Base-by-base conservation (phyloP, 352 stramenopile species). In the Phytophthora macrochlamydospora region DNA sequence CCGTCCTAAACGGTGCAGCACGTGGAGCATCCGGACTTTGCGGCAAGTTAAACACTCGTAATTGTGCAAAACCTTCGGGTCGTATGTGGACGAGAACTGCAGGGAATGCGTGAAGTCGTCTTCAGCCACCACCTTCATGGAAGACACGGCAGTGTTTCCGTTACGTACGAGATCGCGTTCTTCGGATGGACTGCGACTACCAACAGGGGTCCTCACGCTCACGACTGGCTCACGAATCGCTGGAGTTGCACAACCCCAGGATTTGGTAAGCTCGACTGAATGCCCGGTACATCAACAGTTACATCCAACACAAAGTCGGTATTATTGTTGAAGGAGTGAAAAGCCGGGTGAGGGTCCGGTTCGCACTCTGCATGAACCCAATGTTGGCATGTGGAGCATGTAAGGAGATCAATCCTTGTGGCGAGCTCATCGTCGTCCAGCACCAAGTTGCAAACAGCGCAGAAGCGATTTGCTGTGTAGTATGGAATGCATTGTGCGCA, bases 21-120 rank as follows among this genome's bases (percentile, higher is more conserved):
- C 73, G 33, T 84, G 79, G 4, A 94, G 76, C 74, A 94, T 87
- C 5, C 84, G 81, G 4, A 90, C 60, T 48, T 93, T 91, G 3
- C 89, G 83, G 56, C 89, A 96, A 1, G 79, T 87, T n/a, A 88
- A 54, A 59, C 89, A 96, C 65, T 96, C 87, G 48, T 94, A 96
- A 46, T 94, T 91, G 62, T 94, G 75, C 32, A 94, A 43, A 0
- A 80, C 55, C 31, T 89, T 88, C 0, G 84, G 68, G 54, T 96
- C 83, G 51, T 96, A 96, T 1, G 64, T 55, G 9, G 74, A 40
- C 46, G 74, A 74, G 79, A 96, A 96, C 13, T 54, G 76, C 33
- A 96, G 58, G 1, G 61, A 66, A 18, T 72, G 75, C 5, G 89
- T 81, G 31, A 81, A 76, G 14, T 81, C 80, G 70, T 96, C 89